These are phyloP conservation scores for Paecilomyces niveus DNA, from an alignment of 2,329 filamentous ascomycete species.

Conservation along the genomic window DNA sequence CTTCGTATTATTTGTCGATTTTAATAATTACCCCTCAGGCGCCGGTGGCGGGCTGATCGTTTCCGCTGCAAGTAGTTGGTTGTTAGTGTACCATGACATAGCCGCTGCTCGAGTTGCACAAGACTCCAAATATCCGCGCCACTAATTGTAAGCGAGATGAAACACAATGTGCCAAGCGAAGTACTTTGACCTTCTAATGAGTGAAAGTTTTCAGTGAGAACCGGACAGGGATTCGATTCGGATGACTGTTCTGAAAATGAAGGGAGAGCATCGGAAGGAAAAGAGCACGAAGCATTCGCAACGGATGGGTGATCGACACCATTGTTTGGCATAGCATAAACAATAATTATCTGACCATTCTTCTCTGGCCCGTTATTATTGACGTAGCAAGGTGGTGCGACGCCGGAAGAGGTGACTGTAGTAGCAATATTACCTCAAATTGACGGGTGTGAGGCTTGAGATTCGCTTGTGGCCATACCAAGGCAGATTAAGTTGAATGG, in stretches of 20 bases:
- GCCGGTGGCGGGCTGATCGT: neutral
- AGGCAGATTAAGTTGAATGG: neutral
- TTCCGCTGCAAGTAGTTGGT: neutral
- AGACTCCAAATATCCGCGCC: neutral
- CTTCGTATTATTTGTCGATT: neutral
- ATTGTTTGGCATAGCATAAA: no score
- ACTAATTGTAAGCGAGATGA: neutral
- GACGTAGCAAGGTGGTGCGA: neutral
- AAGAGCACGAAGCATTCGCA: no score
- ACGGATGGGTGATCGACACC: no score
- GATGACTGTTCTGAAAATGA: no score
- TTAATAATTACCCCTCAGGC: neutral
- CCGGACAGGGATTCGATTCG: no score
- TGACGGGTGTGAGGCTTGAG: neutral
- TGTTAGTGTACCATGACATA: neutral
- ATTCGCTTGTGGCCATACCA: neutral
- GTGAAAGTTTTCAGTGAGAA: no score
- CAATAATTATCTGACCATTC: no score
- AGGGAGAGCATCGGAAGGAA: no score
- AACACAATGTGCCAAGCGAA: no score
- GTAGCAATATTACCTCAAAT: no score
- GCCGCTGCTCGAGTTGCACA: neutral
- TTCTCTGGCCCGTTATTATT: no score
- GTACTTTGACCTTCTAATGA: no score
- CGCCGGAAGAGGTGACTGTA: neutral